Evolutionary conservation across 768 basidiomycete species (phyloP), one percentile per base, ranked within the genome.

Genomic region (Holtermanniella nyarrowii): DNA sequence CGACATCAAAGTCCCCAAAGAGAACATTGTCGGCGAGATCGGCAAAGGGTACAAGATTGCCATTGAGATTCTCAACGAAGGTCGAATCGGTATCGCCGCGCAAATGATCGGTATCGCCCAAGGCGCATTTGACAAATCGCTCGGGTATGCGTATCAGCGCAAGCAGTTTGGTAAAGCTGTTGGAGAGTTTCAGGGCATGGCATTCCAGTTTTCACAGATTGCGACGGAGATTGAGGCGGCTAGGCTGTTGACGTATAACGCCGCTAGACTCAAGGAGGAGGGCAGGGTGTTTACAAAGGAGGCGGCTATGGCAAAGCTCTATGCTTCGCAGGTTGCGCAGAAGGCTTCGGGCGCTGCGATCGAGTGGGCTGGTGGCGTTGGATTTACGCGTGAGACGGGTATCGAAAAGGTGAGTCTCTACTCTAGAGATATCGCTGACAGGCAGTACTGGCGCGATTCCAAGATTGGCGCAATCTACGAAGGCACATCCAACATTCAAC

Each of bases 41-140:
- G 93, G 93, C 42, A 82, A 84, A 69, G 90, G 90, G 0, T 96
- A 96, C 76, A 95, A 93, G 81, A 84, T 93, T 65, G 93, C 93
- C 40, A 97, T 97, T 56, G 86, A 96, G 73, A 93, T 91, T 58
- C 71, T 97, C 53, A 96, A 97, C 68, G 93, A 97, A 74, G 91
- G 86, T 75, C 87, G 93, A 53, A 93, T 96, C 61, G 93, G 93
- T 26, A 97, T 97, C 57, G 95, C 93, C 16, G 93, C 88, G 0
- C 95, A 99, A 73, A 96, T 97, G 95, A 78, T 99, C 49, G 95
- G 95, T 14, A 82, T 97, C 25, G 95, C 95, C 1, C 90, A 96
- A 66, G 95, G 93, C 21, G 91, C 89, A 1, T 99, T 97, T 68
- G 82, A 91, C 74, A 88, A 91, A 68, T 79, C 86, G 1, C 87